Evolutionary conservation across 495 filamentous ascomycete species (phyloP).

Genomic region (Xylaria castorea): DNA sequence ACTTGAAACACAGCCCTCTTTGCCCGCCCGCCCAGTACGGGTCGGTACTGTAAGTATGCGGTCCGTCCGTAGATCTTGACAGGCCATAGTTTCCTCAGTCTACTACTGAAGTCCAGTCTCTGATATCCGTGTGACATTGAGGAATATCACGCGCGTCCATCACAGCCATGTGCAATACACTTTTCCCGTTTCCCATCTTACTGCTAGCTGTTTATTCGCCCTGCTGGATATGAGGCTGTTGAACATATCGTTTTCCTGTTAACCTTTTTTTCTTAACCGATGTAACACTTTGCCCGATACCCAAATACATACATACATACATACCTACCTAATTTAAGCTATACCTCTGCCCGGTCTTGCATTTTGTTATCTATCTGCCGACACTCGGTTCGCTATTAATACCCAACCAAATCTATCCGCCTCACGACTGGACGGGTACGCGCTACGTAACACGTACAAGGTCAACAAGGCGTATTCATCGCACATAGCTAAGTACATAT

Average conservation of each 20-base stretch:
- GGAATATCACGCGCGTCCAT: conserved; percentile 28
- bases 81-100: background rate
- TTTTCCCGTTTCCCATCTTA: conserved; percentile 20
- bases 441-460: conserved; percentile 29
- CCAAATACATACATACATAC: background rate
- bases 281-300: background rate
- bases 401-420: conserved; percentile 28
- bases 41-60: background rate
- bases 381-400: background rate
- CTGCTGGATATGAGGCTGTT: conserved; percentile 14
- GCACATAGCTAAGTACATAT: conserved; percentile 10
- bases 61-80: conserved; percentile 6
- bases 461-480: conserved; percentile 11
- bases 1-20: conserved; percentile 11
- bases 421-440: conserved; percentile 34
- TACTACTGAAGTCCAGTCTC: background rate
- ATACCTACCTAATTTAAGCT: background rate
- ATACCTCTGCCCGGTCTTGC: background rate
- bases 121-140: conserved; percentile 5
- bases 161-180: conserved; percentile 28
- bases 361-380: conserved; percentile 9
- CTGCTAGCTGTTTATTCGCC: conserved; percentile 25
- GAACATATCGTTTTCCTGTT: background rate
- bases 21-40: background rate
- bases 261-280: background rate